Evolutionary conservation across 2,329 filamentous ascomycete species (phyloP).

Genomic region (Septoria linicola): DNA sequence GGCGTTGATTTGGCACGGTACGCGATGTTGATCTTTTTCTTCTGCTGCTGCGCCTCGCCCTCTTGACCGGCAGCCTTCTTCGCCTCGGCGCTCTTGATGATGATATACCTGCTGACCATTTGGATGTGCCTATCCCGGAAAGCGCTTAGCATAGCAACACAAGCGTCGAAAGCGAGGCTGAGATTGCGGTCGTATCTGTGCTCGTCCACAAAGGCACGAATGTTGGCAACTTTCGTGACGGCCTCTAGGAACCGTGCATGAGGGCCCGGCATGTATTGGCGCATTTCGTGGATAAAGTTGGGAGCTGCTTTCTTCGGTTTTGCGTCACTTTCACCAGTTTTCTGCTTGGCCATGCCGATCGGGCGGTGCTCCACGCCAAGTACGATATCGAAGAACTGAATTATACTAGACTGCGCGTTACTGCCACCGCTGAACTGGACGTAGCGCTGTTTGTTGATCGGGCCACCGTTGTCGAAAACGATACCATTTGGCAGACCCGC

Average conservation of each 20-base stretch:
- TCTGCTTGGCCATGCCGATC: conserved; percentile 67
- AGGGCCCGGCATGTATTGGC: conserved; percentile 90
- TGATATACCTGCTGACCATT: conserved; percentile 93
- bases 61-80: conserved; percentile 35
- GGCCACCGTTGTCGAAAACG: conserved; percentile 72
- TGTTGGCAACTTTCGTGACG: conserved; percentile 76
- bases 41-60: conserved; percentile 38
- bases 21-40: conserved; percentile 43
- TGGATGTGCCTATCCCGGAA: conserved; percentile 94
- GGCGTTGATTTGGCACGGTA: conserved; percentile 28
- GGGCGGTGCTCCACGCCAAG: conserved; percentile 87
- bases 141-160: conserved; percentile 71
- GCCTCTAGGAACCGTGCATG: conserved; percentile 87
- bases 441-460: conserved; percentile 56
- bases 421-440: conserved; percentile 89
- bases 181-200: conserved; percentile 63
- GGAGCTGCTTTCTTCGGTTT: conserved; percentile 48
- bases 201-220: conserved; percentile 74
- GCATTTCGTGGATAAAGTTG: conserved; percentile 97
- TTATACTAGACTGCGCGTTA: conserved; percentile 93
- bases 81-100: conserved; percentile 78
- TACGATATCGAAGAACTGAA: conserved; percentile 95
- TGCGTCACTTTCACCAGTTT: conserved; percentile 43
- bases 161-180: conserved; percentile 83
- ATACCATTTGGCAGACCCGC: conserved; percentile 86